Evolutionary conservation across 257 asterid species (phyloP), one percentile per base, ranked within the genome.

Genomic region (Apocynum venetum): DNA sequence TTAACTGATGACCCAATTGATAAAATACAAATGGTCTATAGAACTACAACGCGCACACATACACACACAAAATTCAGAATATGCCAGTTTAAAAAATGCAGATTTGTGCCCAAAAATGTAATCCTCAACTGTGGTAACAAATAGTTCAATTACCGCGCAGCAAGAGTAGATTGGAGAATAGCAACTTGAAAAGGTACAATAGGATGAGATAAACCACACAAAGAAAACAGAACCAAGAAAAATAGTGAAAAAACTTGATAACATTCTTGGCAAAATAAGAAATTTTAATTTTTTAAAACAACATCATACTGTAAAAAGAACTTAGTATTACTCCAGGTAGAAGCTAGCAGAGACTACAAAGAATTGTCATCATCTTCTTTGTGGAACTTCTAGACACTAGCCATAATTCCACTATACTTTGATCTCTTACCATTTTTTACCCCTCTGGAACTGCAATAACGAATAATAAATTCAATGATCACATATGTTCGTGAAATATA

Each of bases 321-420:
- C 69, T 52, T 17, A 49, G 60, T 48, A 8, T n/a, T 47, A n/a
- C n/a, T 10, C 4, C 20, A 13, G 61, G 11, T 20, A 19, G 48
- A 67, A 51, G 49, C 36, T 15, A 8, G 9, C 20, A 8, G 8
- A 25, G 31, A 25, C 75, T 77, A 72, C 17, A 40, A 19, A 48
- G 82, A 40, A 67, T 49, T 52, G 49, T 25, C 70, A 51, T 79
- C 78, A 43, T 71, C 74, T 73, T 73, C 82, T 56, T 73, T 52
- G 56, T 73, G 78, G 66, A 64, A 79, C 74, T 79, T 72, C 78
- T 74, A 51, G 25, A 73, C 78, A 64, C 59, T 36, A 20, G 69
- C 78, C 82, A 79, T 79, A 49, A 73, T 79, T 25, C 74, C 59
- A 59, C 38, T 51, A 44, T 44, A 8, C 47, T 38, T 64, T 40